Conservation (phyloP, 768 basidiomycete species). For the Coprinopsis cinerea region DNA sequence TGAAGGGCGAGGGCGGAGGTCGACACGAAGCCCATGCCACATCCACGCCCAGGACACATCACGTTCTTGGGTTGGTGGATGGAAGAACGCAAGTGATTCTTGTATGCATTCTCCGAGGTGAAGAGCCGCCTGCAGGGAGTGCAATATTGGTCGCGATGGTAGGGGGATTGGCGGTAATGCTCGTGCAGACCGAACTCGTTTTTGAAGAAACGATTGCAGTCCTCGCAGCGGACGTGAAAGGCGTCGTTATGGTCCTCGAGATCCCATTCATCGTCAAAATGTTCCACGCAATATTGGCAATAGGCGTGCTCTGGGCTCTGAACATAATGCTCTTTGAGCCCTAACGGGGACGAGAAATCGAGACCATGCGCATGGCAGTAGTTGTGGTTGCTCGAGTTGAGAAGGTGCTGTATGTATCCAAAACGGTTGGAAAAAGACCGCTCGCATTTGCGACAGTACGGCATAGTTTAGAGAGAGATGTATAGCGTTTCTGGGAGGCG, state of each 20-base stretch:
- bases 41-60: background rate
- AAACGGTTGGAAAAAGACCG: conserved; percentile 23
- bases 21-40: background rate
- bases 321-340: conserved; percentile 45
- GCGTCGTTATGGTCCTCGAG: conserved; percentile 36
- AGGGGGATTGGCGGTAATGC: conserved; percentile 40
- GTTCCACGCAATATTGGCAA: conserved; percentile 38
- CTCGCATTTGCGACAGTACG: conserved; percentile 29
- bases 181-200: conserved; percentile 34
- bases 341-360: background rate
- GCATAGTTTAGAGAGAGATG: no score
- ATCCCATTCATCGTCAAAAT: conserved; percentile 28
- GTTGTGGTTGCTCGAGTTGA: conserved; percentile 40
- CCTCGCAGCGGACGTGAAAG: conserved; percentile 36
- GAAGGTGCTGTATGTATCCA: conserved; percentile 41
- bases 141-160: conserved; percentile 36
- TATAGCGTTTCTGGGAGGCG: no score
- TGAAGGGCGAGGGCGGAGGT: background rate
- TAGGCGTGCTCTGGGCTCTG: conserved; percentile 26
- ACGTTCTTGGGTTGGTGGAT: background rate
- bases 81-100: background rate
- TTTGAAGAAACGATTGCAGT: conserved; percentile 38
- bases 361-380: conserved; percentile 46
- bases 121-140: conserved; percentile 38
- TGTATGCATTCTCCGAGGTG: conserved; percentile 19